Conservation (phyloP, 2,329 filamentous ascomycete species). For the Curvularia hawaiiensis region DNA sequence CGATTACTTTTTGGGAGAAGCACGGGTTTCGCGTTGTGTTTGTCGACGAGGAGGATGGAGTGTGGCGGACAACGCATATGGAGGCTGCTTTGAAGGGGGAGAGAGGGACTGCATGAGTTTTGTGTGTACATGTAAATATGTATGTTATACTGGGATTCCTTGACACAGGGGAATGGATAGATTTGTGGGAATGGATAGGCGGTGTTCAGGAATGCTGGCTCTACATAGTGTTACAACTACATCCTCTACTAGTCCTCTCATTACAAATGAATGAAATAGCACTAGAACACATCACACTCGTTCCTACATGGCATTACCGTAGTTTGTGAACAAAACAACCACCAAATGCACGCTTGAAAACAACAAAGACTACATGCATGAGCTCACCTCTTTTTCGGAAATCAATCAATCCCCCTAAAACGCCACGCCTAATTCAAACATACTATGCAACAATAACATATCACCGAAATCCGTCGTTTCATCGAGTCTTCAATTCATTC, state of each 20-base stretch:
- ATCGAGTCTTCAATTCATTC: not conserved
- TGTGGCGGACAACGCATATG: slow-evolving; percentile 15
- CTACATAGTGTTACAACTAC: not conserved
- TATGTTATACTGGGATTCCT: too few species aligned
- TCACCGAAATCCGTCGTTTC: not conserved
- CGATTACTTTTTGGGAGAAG: slow-evolving; percentile 25
- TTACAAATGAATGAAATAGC: not conserved
- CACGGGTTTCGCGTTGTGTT: slow-evolving; percentile 14
- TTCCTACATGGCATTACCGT: slow-evolving; percentile 6
- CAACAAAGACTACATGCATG: not conserved
- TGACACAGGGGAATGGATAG: too few species aligned
- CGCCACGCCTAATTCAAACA: slow-evolving; percentile 3
- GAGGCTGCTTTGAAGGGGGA: not conserved
- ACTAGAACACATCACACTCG: not conserved
- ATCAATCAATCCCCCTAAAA: not conserved
- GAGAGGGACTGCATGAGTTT: too few species aligned
- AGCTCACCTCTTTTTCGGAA: not conserved
- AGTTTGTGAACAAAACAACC: not conserved
- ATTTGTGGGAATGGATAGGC: too few species aligned
- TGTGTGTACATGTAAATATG: too few species aligned
- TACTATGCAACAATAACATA: slow-evolving; percentile 4
- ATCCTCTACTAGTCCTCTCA: not conserved
- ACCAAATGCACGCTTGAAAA: slow-evolving; percentile 3
- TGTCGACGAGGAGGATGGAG: slow-evolving; percentile 13
- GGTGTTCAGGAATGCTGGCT: not conserved